A percentile compares a stretch with the other conserved stretches of the same genome.
Conservation (phyloP, 2,329 filamentous ascomycete genomes). For the Ceratocystis ficicola region DNA sequence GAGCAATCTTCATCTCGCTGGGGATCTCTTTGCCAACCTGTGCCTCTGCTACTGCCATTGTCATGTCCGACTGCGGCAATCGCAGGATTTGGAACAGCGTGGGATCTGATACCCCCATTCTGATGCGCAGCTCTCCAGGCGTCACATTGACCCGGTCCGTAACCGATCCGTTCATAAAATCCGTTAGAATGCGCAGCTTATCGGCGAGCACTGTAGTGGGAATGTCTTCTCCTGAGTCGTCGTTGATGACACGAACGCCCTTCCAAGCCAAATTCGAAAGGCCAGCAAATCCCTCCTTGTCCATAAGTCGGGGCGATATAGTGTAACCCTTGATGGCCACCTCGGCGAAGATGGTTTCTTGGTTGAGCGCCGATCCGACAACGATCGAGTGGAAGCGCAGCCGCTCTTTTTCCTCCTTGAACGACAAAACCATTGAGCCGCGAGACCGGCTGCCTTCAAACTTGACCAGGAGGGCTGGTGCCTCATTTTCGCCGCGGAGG, state of each 20-base stretch:
- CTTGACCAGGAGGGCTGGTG: conserved; percentile 57
- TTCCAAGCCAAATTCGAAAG: conserved; percentile 51
- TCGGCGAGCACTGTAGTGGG: conserved; percentile 64
- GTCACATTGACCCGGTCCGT: conserved; percentile 75
- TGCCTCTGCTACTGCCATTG: conserved; percentile 59
- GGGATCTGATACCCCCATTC: conserved; percentile 49
- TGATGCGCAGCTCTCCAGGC: conserved; percentile 58
- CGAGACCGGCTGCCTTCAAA: conserved; percentile 53
- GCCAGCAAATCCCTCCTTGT: conserved; percentile 38
- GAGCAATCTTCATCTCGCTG: conserved; percentile 49
- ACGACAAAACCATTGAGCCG: conserved; percentile 65
- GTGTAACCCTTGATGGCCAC: conserved; percentile 53
- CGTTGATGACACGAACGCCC: conserved; percentile 58
- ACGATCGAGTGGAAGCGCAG: conserved; percentile 59
- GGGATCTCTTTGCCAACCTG: conserved; percentile 50
- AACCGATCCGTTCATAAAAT: conserved; percentile 63
- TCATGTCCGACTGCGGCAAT: conserved; percentile 64
- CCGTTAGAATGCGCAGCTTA: conserved; percentile 59
- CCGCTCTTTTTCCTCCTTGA: conserved; percentile 60
- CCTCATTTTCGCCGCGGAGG: conserved; percentile 56
- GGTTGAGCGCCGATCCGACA: conserved; percentile 55
- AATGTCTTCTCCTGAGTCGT: conserved; percentile 48
- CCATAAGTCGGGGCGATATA: conserved; percentile 44
- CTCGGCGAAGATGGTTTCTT: conserved; percentile 60
- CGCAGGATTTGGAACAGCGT: conserved; percentile 56